phyloP scores from a whole-genome alignment of 2,329 filamentous ascomycete species.

The Magnaporthales sp. region DNA sequence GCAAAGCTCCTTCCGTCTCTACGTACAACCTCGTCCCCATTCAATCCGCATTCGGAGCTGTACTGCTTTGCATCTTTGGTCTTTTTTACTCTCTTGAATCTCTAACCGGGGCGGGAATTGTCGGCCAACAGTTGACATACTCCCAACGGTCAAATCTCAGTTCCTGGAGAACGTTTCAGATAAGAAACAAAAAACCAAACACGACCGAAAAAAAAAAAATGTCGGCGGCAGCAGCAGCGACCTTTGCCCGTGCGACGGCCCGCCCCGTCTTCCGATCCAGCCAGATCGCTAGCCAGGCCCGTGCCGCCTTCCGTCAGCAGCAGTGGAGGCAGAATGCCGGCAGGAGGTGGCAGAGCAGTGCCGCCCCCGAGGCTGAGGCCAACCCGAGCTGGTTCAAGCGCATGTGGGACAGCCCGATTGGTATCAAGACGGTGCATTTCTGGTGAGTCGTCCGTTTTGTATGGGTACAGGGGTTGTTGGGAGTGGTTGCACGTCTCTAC shows the following conservation, averaged over 20 bases:
- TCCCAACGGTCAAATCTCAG: not conserved
- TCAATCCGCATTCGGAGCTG: not conserved
- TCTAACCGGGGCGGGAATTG: not conserved
- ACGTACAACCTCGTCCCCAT: not conserved
- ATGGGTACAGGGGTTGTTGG: not conserved
- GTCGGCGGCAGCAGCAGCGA: constrained; percentile 33
- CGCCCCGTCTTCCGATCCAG: constrained; percentile 48
- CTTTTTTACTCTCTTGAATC: not conserved
- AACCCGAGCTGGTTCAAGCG: constrained; percentile 57
- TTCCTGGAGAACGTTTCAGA: not conserved
- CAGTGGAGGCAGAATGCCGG: constrained; percentile 29
- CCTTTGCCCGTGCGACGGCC: constrained; percentile 39
- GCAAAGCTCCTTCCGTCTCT: not conserved
- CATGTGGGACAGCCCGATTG: constrained; percentile 76
- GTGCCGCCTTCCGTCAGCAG: constrained; percentile 40
- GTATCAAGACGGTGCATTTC: constrained; percentile 93
- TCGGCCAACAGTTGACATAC: not conserved
- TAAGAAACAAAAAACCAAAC: not conserved
- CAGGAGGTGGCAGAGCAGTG: constrained; percentile 52
- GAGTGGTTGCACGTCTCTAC: not conserved
- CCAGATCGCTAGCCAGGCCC: constrained; percentile 41
- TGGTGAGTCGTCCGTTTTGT: constrained; percentile 51
- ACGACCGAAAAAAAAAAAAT: constrained; percentile 17
- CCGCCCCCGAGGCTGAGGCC: constrained; percentile 34
- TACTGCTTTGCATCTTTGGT: not conserved